Conservation (phyloP, 306 rosid species). For the Trifolium repens region DNA sequence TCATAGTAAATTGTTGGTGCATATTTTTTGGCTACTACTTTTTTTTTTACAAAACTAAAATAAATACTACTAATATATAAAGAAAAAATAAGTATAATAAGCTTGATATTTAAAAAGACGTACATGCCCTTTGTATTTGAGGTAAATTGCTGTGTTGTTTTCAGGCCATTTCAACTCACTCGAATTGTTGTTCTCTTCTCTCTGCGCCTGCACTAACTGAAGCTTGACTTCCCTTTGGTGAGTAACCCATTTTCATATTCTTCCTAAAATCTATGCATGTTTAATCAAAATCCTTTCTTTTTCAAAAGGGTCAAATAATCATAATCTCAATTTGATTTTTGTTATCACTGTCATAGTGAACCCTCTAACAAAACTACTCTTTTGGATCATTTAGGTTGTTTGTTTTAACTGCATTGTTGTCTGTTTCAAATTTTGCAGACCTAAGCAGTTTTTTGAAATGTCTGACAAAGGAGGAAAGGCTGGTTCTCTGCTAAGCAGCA, state of each 20-base stretch:
- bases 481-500: constrained; percentile 47
- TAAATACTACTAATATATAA: too few relatives aligned
- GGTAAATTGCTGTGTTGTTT: not conserved
- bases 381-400: constrained; percentile 27
- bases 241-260: constrained; percentile 12
- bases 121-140: not conserved
- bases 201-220: constrained; percentile 19
- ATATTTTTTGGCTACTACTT: too few relatives aligned
- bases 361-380: not conserved
- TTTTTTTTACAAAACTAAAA: too few relatives aligned
- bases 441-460: constrained; percentile 45
- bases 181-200: not conserved
- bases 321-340: not conserved
- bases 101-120: not conserved
- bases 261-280: not conserved
- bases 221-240: not conserved
- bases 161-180: not conserved
- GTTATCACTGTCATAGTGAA: constrained; percentile 4
- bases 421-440: constrained; percentile 42
- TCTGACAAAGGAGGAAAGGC: constrained; percentile 79
- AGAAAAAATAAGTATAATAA: too few relatives aligned
- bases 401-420: constrained; percentile 38
- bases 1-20: too few relatives aligned
- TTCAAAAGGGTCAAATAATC: not conserved
- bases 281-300: not conserved